Conservation (phyloP, 2,329 filamentous ascomycete species). For the Thielaviopsis cerberus region DNA sequence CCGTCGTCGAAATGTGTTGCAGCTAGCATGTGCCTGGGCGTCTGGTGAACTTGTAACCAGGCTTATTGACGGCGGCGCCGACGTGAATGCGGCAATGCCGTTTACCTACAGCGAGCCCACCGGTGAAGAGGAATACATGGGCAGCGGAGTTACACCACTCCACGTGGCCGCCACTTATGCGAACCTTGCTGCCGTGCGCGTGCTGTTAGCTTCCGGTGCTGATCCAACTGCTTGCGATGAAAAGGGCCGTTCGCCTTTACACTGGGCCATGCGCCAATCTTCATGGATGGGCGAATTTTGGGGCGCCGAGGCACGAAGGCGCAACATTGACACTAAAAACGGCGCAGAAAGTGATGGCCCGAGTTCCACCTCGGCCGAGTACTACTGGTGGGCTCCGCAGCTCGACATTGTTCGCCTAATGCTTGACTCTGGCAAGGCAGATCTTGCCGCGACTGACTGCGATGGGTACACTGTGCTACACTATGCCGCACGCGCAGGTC, state of each 20-base stretch:
- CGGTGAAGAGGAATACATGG: background rate
- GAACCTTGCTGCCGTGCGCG: background rate
- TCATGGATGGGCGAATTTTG: conserved; percentile 4
- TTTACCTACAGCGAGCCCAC: conserved; percentile 1
- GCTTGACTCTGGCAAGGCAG: background rate
- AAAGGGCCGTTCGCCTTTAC: background rate
- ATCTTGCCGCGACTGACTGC: background rate
- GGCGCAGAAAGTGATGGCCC: background rate
- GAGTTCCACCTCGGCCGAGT: background rate
- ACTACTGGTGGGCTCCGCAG: conserved; percentile 2
- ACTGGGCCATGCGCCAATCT: conserved; percentile 5
- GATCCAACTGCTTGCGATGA: background rate
- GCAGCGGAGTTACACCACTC: background rate
- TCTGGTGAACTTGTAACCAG: background rate
- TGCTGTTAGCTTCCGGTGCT: background rate
- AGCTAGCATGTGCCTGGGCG: conserved; percentile 1
- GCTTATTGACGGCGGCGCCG: background rate
- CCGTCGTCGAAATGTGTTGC: background rate
- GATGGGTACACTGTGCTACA: conserved; percentile 1
- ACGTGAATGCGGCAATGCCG: background rate
- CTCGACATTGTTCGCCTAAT: background rate
- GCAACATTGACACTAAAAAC: background rate
- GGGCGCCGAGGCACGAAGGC: background rate
- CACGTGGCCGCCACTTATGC: conserved; percentile 2
- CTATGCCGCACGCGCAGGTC: conserved; percentile 1